phyloP scores from a whole-genome alignment of 768 basidiomycete genomes.

The Lactarius vividus region DNA sequence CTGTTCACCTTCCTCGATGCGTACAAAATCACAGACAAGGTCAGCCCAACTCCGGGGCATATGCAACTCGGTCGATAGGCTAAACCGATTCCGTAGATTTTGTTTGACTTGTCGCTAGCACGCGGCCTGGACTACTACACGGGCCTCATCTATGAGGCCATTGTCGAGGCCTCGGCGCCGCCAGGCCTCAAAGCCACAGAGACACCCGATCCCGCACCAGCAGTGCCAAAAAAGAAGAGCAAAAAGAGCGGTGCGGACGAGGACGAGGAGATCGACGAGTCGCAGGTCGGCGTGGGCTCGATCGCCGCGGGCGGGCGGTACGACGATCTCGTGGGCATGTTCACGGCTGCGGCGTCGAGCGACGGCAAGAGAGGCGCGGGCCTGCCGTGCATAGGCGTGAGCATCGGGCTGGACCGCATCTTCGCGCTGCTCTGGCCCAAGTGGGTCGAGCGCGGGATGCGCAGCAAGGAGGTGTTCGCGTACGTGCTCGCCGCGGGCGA shows the following conservation, averaged over 20 bases:
- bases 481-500: slow-evolving; percentile 92
- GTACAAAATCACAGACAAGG: slow-evolving; percentile 77
- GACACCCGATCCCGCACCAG: slow-evolving; percentile 35
- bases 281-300: slow-evolving; percentile 93
- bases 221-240: slow-evolving; percentile 41
- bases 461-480: slow-evolving; percentile 90
- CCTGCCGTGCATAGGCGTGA: slow-evolving; percentile 89
- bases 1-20: slow-evolving; percentile 81
- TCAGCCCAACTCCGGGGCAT: slow-evolving; percentile 33
- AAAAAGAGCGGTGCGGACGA: slow-evolving; percentile 51
- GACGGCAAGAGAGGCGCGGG: slow-evolving; percentile 63
- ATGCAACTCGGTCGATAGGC: not conserved
- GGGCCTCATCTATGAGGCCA: slow-evolving; percentile 96
- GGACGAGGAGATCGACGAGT: slow-evolving; percentile 89
- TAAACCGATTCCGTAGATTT: slow-evolving; percentile 53
- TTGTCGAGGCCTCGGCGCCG: slow-evolving; percentile 90
- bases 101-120: slow-evolving; percentile 96
- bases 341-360: slow-evolving; percentile 76
- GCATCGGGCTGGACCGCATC: slow-evolving; percentile 89
- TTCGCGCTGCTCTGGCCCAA: slow-evolving; percentile 89
- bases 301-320: slow-evolving; percentile 99
- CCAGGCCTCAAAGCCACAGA: slow-evolving; percentile 67
- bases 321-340: slow-evolving; percentile 91
- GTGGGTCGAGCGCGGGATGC: slow-evolving; percentile 73
- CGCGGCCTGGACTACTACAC: slow-evolving; percentile 98